Evolutionary conservation across 805 yeast species (phyloP).

Genomic region (Starmerella khaoyaiensis): DNA sequence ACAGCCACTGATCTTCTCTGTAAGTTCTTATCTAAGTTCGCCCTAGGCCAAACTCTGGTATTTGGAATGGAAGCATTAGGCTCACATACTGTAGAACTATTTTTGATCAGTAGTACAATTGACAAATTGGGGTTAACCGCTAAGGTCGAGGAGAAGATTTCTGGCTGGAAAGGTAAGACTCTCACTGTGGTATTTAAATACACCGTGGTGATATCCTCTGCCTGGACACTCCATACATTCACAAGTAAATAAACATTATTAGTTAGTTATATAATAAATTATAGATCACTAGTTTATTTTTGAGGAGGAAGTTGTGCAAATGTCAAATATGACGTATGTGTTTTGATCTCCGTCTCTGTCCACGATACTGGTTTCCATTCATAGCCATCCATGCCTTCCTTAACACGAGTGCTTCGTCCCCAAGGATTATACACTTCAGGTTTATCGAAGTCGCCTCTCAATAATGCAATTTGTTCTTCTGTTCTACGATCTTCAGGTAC

Average conservation of each 20-base stretch:
- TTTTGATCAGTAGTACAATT: conserved; percentile 1
- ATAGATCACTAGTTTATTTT: not conserved
- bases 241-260: not conserved
- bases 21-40: not conserved
- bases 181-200: not conserved
- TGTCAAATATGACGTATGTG: conserved; percentile 86
- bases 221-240: not conserved
- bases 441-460: conserved; percentile 11
- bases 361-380: conserved; percentile 78
- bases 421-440: conserved; percentile 58
- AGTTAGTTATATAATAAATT: not conserved
- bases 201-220: not conserved
- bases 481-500: conserved; percentile 16
- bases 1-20: conserved; percentile 17
- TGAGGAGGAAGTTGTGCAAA: conserved; percentile 52
- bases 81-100: conserved; percentile 5
- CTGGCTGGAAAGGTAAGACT: conserved; percentile 2
- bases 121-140: not conserved
- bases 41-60: not conserved
- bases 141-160: not conserved
- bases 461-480: conserved; percentile 20
- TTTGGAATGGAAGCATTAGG: conserved; percentile 2
- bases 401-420: conserved; percentile 74
- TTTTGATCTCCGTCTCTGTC: conserved; percentile 72
- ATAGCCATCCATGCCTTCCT: conserved; percentile 73